phyloP scores from a whole-genome alignment of 2,329 filamentous ascomycete species.

The Zalaria sp. region DNA sequence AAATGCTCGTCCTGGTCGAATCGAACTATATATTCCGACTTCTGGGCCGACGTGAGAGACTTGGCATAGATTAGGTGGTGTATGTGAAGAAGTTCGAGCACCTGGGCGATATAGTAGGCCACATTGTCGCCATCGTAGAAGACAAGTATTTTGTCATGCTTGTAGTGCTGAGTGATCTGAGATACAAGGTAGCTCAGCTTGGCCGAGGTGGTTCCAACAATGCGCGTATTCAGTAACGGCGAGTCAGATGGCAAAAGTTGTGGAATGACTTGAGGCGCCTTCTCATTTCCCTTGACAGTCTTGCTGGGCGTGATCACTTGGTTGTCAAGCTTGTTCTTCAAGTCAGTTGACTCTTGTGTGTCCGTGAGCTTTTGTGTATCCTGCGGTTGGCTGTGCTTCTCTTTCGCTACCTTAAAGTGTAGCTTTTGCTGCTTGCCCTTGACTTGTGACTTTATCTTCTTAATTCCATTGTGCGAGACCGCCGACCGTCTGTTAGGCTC shows the following conservation, averaged over 20 bases:
- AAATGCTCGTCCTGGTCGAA: conserved; percentile 60
- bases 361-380: no score
- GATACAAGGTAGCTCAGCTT: conserved; percentile 81
- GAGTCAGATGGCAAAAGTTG: conserved; percentile 25
- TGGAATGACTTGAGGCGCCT: background rate
- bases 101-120: conserved; percentile 72
- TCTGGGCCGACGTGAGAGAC: conserved; percentile 43
- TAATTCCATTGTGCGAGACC: background rate
- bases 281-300: no score
- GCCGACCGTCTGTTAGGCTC: conserved; percentile 18
- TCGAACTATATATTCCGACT: conserved; percentile 61
- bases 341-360: no score
- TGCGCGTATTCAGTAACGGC: conserved; percentile 43
- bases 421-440: conserved; percentile 4
- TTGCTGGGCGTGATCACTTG: background rate
- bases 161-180: conserved; percentile 51
- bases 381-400: background rate
- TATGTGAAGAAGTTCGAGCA: conserved; percentile 57
- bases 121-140: conserved; percentile 86
- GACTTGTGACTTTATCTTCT: background rate
- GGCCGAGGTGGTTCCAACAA: conserved; percentile 70
- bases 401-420: conserved; percentile 3
- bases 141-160: conserved; percentile 71
- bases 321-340: background rate
- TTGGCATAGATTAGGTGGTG: conserved; percentile 55